Percentiles rank a stretch among this genome's conserved stretches.
Conservation (phyloP, 169 alveolate species). For the Perkinsus chesapeaki region DNA sequence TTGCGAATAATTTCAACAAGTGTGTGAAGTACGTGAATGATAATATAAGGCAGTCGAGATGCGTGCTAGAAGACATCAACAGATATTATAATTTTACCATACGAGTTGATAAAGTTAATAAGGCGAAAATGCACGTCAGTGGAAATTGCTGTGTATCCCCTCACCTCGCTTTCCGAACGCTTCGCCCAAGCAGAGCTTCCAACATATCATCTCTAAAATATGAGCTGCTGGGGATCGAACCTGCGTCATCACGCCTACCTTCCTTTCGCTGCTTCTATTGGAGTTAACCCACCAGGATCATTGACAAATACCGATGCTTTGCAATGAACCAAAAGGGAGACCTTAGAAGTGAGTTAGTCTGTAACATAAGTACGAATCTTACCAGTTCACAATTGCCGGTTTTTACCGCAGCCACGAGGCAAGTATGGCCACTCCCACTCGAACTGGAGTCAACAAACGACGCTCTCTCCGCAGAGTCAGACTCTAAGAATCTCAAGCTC, state of each 20-base stretch:
- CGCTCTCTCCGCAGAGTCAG: background rate
- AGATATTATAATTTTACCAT: too few species aligned
- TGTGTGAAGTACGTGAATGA: too few species aligned
- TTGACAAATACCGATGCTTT: background rate
- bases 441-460: background rate
- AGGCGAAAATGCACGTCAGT: background rate
- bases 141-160: background rate
- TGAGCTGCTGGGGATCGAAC: background rate
- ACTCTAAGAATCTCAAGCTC: background rate
- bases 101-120: too few species aligned
- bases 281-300: background rate
- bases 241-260: background rate
- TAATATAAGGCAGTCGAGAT: too few species aligned
- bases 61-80: too few species aligned
- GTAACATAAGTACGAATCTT: background rate
- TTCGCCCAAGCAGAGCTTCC: background rate
- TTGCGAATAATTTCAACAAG: too few species aligned
- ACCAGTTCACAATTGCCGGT: background rate
- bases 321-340: background rate
- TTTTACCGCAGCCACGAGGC: background rate
- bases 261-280: background rate
- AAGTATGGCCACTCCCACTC: background rate
- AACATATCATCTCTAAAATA: background rate
- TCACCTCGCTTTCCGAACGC: background rate
- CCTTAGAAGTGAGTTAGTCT: background rate